Evolutionary conservation across 2,329 filamentous ascomycete species (phyloP), one percentile per base, ranked within the genome.

Genomic region (Xylariaceae sp.): DNA sequence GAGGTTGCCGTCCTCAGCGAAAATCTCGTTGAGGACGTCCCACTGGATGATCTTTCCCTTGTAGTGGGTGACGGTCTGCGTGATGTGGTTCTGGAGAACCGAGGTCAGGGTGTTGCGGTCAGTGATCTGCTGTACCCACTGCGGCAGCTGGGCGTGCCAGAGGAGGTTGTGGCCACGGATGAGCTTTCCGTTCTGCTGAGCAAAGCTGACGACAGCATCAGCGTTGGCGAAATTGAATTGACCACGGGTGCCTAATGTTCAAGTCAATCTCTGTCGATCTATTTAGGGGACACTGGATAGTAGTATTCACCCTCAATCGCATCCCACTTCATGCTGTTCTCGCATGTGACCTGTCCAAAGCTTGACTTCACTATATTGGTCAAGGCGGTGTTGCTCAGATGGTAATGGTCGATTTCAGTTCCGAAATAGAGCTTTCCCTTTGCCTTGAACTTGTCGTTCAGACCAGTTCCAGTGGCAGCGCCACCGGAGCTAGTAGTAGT

Each of bases 341-440:
- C 87, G 2, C 82, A 80, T 0, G 86, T 88, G 21, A 89, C 76
- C 69, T 85, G 81, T 24, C 86, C 86, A 60, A 88, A 89, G 71
- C 87, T 76, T 46, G 76, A 74, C 58, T 80, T 79, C 70, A 89
- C 37, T 9, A 40, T 40, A n/a, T 40, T 83, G 66, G 87, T 78
- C 53, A 77, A 76, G 21, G 78, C 77, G 59, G 80, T 83, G 63
- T 79, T 75, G 50, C 74, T 75, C 6, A 89, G 78, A 11, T 74
- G 78, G 57, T 75, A 75, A 65, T 81, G 76, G 67, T 89, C 86
- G 2, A 81, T 77, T 51, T 75, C 78, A 12, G 79, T 81, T 61
- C 87, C 87, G 51, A 82, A 83, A 74, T 89, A 90, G 60, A 81
- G 76, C 75, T 89, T 89, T 60, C 87, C 86, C 65, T 82, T 80